Conservation (phyloP, 2,329 filamentous ascomycete genomes). For the Neoscytalidium dimidiatum region DNA sequence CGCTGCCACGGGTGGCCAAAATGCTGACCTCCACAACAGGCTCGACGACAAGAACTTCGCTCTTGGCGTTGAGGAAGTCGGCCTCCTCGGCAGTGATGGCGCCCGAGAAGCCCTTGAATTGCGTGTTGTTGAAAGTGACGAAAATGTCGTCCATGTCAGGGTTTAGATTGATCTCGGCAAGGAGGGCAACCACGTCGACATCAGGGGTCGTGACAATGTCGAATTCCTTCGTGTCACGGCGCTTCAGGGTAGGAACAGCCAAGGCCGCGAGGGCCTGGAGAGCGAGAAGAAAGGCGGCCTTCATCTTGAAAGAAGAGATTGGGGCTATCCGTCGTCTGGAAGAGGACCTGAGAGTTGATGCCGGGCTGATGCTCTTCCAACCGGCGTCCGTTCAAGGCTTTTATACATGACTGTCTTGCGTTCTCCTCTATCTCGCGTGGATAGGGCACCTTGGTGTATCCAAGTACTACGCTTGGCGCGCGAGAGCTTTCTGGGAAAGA, state of each 20-base stretch:
- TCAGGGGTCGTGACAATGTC: not conserved
- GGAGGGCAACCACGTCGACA: not conserved
- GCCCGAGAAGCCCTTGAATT: constrained; percentile 13
- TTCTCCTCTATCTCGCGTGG: not conserved
- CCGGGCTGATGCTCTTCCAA: not conserved
- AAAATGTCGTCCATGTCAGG: constrained; percentile 4
- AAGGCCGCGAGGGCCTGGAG: not conserved
- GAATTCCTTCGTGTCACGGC: constrained; percentile 8
- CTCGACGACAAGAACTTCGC: not conserved
- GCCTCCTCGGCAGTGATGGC: not conserved
- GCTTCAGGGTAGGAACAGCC: not conserved
- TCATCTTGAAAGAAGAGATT: constrained; percentile 1
- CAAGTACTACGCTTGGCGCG: not conserved
- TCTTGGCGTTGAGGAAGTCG: not conserved
- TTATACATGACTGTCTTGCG: not conserved
- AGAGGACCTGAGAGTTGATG: not conserved
- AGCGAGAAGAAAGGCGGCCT: not conserved
- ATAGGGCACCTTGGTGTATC: not conserved
- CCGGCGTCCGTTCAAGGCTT: not conserved
- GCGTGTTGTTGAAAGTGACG: constrained; percentile 17
- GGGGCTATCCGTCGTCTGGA: not conserved
- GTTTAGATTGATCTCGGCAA: constrained; percentile 2
- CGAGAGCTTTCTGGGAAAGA: not conserved
- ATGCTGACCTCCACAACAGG: not conserved
- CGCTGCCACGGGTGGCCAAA: not conserved